Conservation (phyloP, 306 rosid species). For the Canavalia ensiformis region DNA sequence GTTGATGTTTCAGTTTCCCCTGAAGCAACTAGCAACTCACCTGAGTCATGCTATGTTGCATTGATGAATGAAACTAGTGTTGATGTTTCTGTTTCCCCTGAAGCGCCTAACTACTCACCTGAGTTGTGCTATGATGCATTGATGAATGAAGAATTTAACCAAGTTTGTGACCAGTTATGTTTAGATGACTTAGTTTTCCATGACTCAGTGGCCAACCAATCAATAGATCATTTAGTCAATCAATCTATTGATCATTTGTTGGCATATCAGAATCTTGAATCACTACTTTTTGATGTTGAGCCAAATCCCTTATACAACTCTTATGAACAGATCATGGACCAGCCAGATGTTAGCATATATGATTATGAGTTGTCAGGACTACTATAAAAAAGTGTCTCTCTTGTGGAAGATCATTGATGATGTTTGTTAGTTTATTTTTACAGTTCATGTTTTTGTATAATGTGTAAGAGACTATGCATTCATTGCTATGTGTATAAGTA, state of each 20-base stretch:
- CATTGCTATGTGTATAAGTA: slow-evolving; percentile 32
- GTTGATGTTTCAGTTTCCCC: slow-evolving; percentile 29
- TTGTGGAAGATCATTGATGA: slow-evolving; percentile 28
- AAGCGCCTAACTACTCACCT: slow-evolving; percentile 44
- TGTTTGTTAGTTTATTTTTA: slow-evolving; percentile 33
- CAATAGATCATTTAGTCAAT: slow-evolving; percentile 26
- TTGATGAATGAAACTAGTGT: slow-evolving; percentile 21
- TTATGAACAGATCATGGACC: slow-evolving; percentile 44
- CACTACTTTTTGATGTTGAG: slow-evolving; percentile 55
- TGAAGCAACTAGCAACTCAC: slow-evolving; percentile 45
- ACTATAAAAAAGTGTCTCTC: slow-evolving; percentile 27
- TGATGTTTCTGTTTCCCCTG: slow-evolving; percentile 34
- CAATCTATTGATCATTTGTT: slow-evolving; percentile 26
- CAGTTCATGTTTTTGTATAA: slow-evolving; percentile 26
- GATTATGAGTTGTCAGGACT: slow-evolving; percentile 60
- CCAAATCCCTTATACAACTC: slow-evolving; percentile 36
- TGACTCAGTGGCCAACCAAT: slow-evolving; percentile 35
- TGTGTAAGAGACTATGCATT: slow-evolving; percentile 34
- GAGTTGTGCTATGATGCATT: slow-evolving; percentile 40
- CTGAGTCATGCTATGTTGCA: slow-evolving; percentile 33
- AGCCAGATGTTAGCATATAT: slow-evolving; percentile 57
- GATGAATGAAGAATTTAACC: slow-evolving; percentile 51
- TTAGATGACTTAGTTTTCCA: slow-evolving; percentile 43
- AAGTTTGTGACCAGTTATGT: slow-evolving; percentile 48
- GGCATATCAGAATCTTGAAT: slow-evolving; percentile 51